These are phyloP conservation scores for Lotmaria passim DNA, from an alignment of 208 protist species.

Conservation along the genomic window DNA sequence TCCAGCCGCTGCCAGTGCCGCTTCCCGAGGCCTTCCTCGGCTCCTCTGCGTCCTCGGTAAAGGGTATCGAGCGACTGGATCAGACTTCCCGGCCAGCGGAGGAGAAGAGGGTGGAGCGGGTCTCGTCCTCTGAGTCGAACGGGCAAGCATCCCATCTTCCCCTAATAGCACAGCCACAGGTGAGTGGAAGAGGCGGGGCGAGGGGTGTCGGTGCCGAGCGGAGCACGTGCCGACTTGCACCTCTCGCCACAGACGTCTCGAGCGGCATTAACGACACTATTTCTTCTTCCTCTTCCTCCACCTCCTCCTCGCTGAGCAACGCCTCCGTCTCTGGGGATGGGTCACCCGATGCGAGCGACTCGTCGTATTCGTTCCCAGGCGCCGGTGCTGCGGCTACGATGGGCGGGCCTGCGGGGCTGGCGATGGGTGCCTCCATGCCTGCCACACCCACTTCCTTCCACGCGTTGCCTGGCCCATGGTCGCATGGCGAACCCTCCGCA, in stretches of 20 bases:
- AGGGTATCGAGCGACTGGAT: neutral
- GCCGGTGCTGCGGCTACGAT: neutral
- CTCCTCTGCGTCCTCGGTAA: neutral
- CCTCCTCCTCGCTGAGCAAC: neutral
- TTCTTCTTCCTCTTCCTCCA: conserved; percentile 1
- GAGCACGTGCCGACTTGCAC: neutral
- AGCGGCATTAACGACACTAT: neutral
- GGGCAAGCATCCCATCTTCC: neutral
- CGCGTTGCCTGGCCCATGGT: conserved; percentile 7
- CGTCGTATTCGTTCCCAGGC: neutral
- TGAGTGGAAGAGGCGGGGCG: neutral
- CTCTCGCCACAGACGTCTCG: neutral
- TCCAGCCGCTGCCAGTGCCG: neutral
- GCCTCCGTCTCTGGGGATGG: neutral
- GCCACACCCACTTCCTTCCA: conserved; percentile 15
- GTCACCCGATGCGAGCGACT: neutral
- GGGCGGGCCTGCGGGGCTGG: too few species aligned
- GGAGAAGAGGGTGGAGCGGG: neutral
- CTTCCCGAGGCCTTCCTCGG: neutral
- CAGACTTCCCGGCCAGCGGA: neutral
- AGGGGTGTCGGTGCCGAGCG: neutral
- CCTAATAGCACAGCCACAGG: neutral
- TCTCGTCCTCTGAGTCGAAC: neutral
- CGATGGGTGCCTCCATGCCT: conserved; percentile 14
- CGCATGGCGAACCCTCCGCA: neutral